Conservation (phyloP, 2,329 filamentous ascomycete genomes). For the Uncinocarpus reesii region DNA sequence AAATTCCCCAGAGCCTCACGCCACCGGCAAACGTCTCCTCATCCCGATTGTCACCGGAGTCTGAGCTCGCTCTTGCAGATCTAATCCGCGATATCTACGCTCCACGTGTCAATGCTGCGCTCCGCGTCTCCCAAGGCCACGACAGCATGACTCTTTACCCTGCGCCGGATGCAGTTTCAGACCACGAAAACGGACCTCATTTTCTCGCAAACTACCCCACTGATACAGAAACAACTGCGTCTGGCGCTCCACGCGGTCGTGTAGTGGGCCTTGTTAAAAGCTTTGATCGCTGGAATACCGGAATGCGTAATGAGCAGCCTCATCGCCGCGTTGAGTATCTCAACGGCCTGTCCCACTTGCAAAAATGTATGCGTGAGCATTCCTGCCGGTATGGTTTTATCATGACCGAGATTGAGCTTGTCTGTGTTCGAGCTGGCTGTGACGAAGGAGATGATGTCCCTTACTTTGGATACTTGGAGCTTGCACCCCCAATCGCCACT, state of each 20-base stretch:
- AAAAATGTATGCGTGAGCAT: conserved; percentile 88
- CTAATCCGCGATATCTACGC: conserved; percentile 71
- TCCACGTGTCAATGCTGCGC: conserved; percentile 75
- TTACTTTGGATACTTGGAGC: conserved; percentile 80
- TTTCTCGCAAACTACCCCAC: conserved; percentile 46
- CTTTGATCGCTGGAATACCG: conserved; percentile 90
- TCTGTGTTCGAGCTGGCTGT: conserved; percentile 71
- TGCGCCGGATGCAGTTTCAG: conserved; percentile 31
- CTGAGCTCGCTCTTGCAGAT: conserved; percentile 62
- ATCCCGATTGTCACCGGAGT: conserved; percentile 61
- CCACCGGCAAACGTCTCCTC: conserved; percentile 25
- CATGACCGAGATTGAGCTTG: conserved; percentile 88
- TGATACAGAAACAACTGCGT: conserved; percentile 40
- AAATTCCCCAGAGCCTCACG: conserved; percentile 42
- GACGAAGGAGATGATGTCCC: conserved; percentile 52
- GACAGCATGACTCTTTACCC: conserved; percentile 45
- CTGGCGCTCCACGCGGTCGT: conserved; percentile 47
- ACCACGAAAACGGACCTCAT: conserved; percentile 39
- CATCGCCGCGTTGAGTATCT: conserved; percentile 83
- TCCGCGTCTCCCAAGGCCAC: conserved; percentile 61
- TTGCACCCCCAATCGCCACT: conserved; percentile 49
- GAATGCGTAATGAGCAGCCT: conserved; percentile 77
- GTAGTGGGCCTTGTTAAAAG: conserved; percentile 79
- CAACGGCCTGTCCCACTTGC: conserved; percentile 71
- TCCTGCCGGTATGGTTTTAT: conserved; percentile 91